phyloP scores from a whole-genome alignment of 805 yeast genomes.

The Kurtzmaniella cleridarum region DNA sequence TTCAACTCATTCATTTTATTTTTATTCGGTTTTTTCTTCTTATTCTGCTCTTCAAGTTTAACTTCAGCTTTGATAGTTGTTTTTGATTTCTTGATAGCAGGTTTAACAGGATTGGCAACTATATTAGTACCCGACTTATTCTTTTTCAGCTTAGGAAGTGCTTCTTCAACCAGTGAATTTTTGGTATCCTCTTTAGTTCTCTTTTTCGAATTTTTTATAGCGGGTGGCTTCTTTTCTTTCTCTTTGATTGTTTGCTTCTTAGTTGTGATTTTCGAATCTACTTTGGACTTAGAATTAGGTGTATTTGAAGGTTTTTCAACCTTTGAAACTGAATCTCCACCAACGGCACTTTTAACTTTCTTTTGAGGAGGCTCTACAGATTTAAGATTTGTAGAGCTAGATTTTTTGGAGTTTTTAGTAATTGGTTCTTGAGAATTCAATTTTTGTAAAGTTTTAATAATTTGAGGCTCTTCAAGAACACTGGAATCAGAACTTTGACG shows the following conservation, averaged over 20 bases:
- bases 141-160: too few species aligned
- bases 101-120: conserved; percentile 1
- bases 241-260: not conserved
- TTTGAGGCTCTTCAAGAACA: not conserved
- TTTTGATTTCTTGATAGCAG: conserved; percentile 2
- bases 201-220: not conserved
- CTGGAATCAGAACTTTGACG: not conserved
- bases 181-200: not conserved
- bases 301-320: conserved; percentile 1
- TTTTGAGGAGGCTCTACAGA: conserved; percentile 2
- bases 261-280: not conserved
- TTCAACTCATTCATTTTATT: conserved; percentile 16
- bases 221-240: not conserved
- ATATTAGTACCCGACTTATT: too few species aligned
- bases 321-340: not conserved
- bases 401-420: not conserved
- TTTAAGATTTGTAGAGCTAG: not conserved
- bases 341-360: not conserved
- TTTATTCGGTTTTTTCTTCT: conserved; percentile 6
- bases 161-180: not conserved
- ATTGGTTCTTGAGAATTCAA: not conserved
- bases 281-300: not conserved
- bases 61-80: not conserved
- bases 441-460: not conserved
- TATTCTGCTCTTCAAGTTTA: conserved; percentile 4